Percentiles rank a stretch among this genome's conserved stretches.
These are phyloP conservation scores for Exutisphaerella laricina DNA, from an alignment of 2,329 filamentous ascomycete genomes.

Conservation along the genomic window DNA sequence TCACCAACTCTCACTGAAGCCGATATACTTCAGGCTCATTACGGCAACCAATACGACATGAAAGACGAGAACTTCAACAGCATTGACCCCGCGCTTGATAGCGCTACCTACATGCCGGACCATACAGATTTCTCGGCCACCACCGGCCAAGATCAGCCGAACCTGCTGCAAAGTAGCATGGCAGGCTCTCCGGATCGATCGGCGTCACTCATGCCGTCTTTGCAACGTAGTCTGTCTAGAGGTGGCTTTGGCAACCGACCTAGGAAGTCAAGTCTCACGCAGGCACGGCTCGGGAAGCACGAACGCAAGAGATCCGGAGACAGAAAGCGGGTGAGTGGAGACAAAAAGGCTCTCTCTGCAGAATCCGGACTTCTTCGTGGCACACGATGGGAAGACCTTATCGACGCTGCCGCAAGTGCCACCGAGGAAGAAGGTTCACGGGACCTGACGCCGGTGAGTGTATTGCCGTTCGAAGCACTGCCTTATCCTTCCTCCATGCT, in stretches of 20 bases:
- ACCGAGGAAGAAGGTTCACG: slow-evolving; percentile 80
- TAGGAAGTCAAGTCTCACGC: slow-evolving; percentile 80
- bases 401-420: slow-evolving; percentile 87
- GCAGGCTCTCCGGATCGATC: slow-evolving; percentile 78
- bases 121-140: slow-evolving; percentile 44
- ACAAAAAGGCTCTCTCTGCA: slow-evolving; percentile 77
- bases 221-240: slow-evolving; percentile 60
- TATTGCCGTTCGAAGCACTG: slow-evolving; percentile 19
- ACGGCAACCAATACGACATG: slow-evolving; percentile 33
- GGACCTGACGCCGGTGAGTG: slow-evolving; percentile 76
- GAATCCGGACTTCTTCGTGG: slow-evolving; percentile 73
- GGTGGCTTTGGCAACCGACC: slow-evolving; percentile 60
- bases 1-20: slow-evolving; percentile 34
- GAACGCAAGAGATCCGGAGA: slow-evolving; percentile 75
- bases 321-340: slow-evolving; percentile 65
- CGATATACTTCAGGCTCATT: slow-evolving; percentile 35
- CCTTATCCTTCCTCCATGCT: neutral
- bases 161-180: slow-evolving; percentile 77
- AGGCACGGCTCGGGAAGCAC: slow-evolving; percentile 70
- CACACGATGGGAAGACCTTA: slow-evolving; percentile 93
- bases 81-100: slow-evolving; percentile 49
- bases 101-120: slow-evolving; percentile 38
- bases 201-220: slow-evolving; percentile 78
- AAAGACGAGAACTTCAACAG: slow-evolving; percentile 27
- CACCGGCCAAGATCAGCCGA: slow-evolving; percentile 52